These are phyloP conservation scores for Penicillium antarcticum DNA, from an alignment of 495 filamentous ascomycete genomes.

Conservation along the genomic window DNA sequence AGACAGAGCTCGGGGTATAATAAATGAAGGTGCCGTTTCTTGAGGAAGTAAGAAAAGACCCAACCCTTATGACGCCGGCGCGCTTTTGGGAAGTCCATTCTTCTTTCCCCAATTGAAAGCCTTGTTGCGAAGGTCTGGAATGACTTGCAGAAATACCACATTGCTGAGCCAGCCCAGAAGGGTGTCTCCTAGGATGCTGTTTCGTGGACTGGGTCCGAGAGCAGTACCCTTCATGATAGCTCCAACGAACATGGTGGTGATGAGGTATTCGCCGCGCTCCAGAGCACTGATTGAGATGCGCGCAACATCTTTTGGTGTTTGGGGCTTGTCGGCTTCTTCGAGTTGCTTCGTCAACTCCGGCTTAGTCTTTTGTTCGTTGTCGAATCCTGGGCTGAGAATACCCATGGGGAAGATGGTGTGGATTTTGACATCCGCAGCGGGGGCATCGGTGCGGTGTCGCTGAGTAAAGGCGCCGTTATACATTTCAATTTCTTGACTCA, in stretches of 20 bases:
- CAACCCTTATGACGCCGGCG: background rate
- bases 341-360: conserved; percentile 76
- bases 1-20: conserved; percentile 22
- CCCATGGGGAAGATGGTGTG: conserved; percentile 84
- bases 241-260: conserved; percentile 66
- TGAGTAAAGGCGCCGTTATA: conserved; percentile 65
- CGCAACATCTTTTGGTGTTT: conserved; percentile 77
- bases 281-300: conserved; percentile 63
- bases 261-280: conserved; percentile 75
- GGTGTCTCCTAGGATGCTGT: conserved; percentile 39
- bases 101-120: conserved; percentile 44
- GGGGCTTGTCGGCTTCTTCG: conserved; percentile 76
- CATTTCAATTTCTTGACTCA: conserved; percentile 78
- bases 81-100: conserved; percentile 32
- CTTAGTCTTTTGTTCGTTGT: conserved; percentile 76
- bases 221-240: conserved; percentile 60
- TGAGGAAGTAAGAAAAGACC: background rate
- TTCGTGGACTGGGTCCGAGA: conserved; percentile 42
- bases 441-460: conserved; percentile 38
- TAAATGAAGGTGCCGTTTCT: background rate
- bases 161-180: conserved; percentile 43
- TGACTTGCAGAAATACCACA: conserved; percentile 40
- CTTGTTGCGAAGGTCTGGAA: conserved; percentile 41
- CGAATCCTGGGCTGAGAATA: conserved; percentile 72
- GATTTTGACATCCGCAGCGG: conserved; percentile 62